Evolutionary conservation across 2,329 filamentous ascomycete genomes (phyloP), one percentile per base, ranked within the genome.

Genomic region (Dichotomopilus funicola): DNA sequence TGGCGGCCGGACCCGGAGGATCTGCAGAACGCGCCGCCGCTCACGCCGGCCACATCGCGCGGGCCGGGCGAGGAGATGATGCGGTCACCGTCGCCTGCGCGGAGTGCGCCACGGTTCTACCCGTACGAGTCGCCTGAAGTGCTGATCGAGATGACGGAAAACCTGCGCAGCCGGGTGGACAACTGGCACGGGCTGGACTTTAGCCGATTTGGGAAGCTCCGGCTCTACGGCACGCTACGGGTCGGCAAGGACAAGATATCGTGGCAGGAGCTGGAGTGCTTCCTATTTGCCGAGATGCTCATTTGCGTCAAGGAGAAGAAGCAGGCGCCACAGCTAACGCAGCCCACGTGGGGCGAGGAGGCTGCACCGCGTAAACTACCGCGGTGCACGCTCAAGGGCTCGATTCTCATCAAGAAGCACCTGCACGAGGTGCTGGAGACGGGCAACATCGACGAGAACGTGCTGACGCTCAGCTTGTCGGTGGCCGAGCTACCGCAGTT

Each of bases 301-400:
- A 99, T 99, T 62, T 99, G 94, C 68, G 91, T 99, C 59, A 99
- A 97, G 73, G 94, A 97, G 73, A 97, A 96, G 80, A 96, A 91
- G 74, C 72, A 78, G 7, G 69, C 76, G 2, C 19, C 19, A 27
- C 70, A 71, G 31, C 8, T 68, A 65, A 59, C 77, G 6, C 66
- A 79, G 41, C 79, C 82, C 51, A 82, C 88, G 61, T 91, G 88
- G 81, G 86, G 84, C 50, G 82, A 82, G 52, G 74, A 74, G 13
- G 75, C 76, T 4, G 68, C 76, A 1, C 79, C 78, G 27, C 79
- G 80, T 54, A 91, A 87, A 69, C 76, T 81, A 8, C 83, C 84
- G 3, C 83, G 89, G 61, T 96, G 88, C 75, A 95, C 91, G 0
- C 77, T 99, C 43, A 99, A 99, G 73, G 94, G 94, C 13, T 97